Base-by-base conservation (phyloP, 768 basidiomycete species). In the Astraeus odoratus region DNA sequence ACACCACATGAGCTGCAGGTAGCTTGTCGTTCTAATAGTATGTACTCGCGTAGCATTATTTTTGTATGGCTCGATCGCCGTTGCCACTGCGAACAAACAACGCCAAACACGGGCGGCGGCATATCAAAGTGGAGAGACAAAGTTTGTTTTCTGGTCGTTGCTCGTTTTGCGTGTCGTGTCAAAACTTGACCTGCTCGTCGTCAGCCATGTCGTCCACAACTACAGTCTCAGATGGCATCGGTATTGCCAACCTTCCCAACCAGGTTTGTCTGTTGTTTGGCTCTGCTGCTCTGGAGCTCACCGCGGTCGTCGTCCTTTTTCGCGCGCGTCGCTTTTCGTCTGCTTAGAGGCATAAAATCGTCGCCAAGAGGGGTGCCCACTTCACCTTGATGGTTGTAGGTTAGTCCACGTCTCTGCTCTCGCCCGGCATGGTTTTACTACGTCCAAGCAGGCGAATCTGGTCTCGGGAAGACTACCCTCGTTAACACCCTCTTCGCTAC, bases 371-470 rank as follows among this genome's bases (percentile, higher is more conserved):
- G 60, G 96, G 96, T 49, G 91, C 87, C 6, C 94, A 97, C 71
- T 97, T 97, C 72, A 98, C 96, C 47, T 80, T 99, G 59, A 99
- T 99, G 96, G 96, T 97, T 36, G 94, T 97, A 49, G 96, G 96
- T 91, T 43, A 36, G 55, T 47, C 3, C 22, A 22, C 5, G 10
- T 31, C 3, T 43, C 25, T 40, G n/a, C n/a, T 27, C 13, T 38
- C 20, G 26, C 3, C 2, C 24, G 18, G 22, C 16, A n/a, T 10
- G 24, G 13, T 20, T 16, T 35, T 1, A 29, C 39, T 8, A 10
- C 9, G 5, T 19, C n/a, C 40, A 16, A 12, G 8, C 59, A 94
- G 92, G 92, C 66, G 96, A 98, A 72, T 95, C 91, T 51, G 96
- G 96, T 43, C 72, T 97, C 47, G 95, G 96, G 44, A 97, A 98